Conservation (phyloP, 2,329 filamentous ascomycete species). For the Triangularia setosa region DNA sequence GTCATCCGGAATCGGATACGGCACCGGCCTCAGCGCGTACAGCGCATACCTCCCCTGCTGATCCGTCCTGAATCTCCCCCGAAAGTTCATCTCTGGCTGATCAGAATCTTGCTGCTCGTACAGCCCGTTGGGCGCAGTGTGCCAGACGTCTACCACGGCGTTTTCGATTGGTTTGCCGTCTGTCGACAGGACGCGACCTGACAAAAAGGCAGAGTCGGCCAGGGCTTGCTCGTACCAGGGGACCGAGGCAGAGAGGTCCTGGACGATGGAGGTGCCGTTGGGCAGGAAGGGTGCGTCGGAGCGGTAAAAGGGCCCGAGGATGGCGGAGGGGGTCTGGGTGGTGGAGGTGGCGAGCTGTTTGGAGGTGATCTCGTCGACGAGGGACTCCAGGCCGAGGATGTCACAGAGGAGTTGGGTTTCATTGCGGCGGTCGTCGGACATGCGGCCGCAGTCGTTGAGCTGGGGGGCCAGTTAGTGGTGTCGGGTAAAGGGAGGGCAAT, state of each 20-base stretch:
- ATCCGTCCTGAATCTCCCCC: conserved; percentile 68
- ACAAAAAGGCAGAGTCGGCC: conserved; percentile 51
- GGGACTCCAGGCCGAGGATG: conserved; percentile 61
- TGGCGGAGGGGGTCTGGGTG: conserved; percentile 54
- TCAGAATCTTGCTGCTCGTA: conserved; percentile 37
- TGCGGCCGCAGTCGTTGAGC: conserved; percentile 62
- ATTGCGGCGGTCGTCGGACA: conserved; percentile 59
- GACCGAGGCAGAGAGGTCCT: conserved; percentile 22
- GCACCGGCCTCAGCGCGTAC: conserved; percentile 58
- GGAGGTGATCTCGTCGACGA: conserved; percentile 63
- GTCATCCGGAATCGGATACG: conserved; percentile 43
- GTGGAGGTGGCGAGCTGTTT: conserved; percentile 41
- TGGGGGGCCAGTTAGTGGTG: conserved; percentile 27
- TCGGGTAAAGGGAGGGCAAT: neutral
- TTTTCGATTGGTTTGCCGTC: conserved; percentile 45
- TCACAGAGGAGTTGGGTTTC: conserved; percentile 66
- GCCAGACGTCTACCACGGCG: conserved; percentile 60
- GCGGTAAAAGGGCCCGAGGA: conserved; percentile 69
- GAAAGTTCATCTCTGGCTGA: conserved; percentile 69
- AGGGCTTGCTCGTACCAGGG: conserved; percentile 32
- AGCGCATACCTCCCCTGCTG: conserved; percentile 59
- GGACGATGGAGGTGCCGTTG: conserved; percentile 56
- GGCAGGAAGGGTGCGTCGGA: conserved; percentile 55
- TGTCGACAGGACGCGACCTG: conserved; percentile 51
- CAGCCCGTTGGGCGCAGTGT: conserved; percentile 54